Percentiles rank a stretch among this genome's conserved stretches.
These are phyloP conservation scores for Fabrea salina DNA, from an alignment of 169 alveolate genomes.

Conservation along the genomic window DNA sequence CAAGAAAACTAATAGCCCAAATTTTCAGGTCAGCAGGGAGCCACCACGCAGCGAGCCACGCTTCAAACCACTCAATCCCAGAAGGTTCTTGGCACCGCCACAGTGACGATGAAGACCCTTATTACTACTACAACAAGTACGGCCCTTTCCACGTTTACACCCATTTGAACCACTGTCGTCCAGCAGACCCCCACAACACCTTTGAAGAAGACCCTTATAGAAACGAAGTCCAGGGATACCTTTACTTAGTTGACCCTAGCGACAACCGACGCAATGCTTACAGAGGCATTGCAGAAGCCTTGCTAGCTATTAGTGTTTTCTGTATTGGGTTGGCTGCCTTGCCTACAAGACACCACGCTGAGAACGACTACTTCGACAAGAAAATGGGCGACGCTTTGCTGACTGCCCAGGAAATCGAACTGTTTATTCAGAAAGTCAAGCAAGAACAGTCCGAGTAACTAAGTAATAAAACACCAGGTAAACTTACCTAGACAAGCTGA, in stretches of 20 bases:
- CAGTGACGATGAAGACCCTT: constrained; percentile 24
- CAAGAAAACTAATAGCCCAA: no score
- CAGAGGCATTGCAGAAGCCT: neutral
- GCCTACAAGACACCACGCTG: neutral
- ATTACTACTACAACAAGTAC: constrained; percentile 22
- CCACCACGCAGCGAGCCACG: neutral
- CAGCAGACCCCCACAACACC: neutral
- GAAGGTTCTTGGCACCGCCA: constrained; percentile 30
- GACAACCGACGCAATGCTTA: neutral
- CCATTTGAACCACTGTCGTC: neutral
- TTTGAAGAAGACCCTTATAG: constrained; percentile 32
- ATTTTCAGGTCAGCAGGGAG: no score
- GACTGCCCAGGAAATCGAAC: constrained; percentile 28
- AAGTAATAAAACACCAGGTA: no score
- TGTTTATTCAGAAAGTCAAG: neutral
- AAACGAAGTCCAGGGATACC: constrained; percentile 23
- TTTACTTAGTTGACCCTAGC: neutral
- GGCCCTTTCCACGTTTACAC: constrained; percentile 34
- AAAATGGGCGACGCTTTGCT: constrained; percentile 27
- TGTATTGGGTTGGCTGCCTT: neutral
- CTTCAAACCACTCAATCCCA: neutral
- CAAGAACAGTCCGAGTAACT: neutral
- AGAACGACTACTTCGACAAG: neutral
- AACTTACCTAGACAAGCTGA: no score
- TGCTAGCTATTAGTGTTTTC: neutral